Evolutionary conservation across 1,284 basidiomycete genomes (phyloP).

Genomic region (Naganishia cerealis): DNA sequence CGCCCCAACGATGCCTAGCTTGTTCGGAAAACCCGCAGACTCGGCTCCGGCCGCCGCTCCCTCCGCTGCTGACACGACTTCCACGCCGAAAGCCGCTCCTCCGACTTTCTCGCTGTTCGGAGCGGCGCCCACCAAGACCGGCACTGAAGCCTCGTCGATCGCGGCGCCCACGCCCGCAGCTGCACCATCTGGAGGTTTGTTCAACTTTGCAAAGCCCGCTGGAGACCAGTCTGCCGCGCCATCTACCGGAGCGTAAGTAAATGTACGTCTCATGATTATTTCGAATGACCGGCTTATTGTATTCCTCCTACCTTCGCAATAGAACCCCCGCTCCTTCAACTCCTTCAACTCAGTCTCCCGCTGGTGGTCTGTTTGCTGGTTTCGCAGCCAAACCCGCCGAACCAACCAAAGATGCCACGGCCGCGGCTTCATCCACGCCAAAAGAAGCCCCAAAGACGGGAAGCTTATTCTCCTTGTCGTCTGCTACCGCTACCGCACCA

Average conservation of each 20-base stretch:
- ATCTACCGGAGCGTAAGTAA: constrained; percentile 22
- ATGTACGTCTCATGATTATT: too few species aligned
- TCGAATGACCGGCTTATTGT: not conserved
- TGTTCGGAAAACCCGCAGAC: constrained; percentile 19
- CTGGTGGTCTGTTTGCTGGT: constrained; percentile 2
- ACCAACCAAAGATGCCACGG: not conserved
- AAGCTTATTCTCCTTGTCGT: constrained; percentile 7
- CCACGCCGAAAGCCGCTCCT: constrained; percentile 18
- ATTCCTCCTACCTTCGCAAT: not conserved
- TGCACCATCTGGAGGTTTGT: constrained; percentile 26
- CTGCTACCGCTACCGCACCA: constrained; percentile 16
- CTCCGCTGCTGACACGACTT: not conserved
- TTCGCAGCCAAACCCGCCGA: constrained; percentile 23
- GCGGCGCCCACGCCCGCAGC: constrained; percentile 6
- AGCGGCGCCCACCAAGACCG: not conserved
- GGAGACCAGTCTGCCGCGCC: constrained; percentile 10
- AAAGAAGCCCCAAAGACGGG: constrained; percentile 11
- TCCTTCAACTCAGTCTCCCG: constrained; percentile 7
- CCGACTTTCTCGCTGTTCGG: constrained; percentile 11
- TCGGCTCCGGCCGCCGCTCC: not conserved
- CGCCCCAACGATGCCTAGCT: constrained; percentile 6
- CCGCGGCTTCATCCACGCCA: constrained; percentile 8
- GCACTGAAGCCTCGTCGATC: not conserved
- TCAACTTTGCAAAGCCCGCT: constrained; percentile 24
- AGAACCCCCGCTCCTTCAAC: constrained; percentile 25